Base-by-base conservation (phyloP, 1,139 yeast species). In the Blastobotrys indianensis region DNA sequence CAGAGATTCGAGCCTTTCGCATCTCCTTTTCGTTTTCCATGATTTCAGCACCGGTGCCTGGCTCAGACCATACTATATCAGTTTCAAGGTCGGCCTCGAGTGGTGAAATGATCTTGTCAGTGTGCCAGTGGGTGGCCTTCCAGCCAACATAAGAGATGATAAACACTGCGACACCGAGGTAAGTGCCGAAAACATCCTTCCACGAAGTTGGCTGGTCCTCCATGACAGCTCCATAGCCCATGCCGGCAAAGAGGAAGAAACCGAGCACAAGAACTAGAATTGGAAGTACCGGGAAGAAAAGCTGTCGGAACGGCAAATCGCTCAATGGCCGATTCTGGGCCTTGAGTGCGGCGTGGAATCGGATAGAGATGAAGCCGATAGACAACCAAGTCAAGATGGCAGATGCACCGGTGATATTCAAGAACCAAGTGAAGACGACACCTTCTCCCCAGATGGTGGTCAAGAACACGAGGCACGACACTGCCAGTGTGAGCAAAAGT, bases 311-410 rank as follows among this genome's bases (percentile, higher is more conserved):
- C 6, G 74, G 71, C 41, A 76, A 67, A 52, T 75, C 79, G 46
- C 70, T 74, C 32, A 63, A 53, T 35, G 61, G 42, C 15, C 39
- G 35, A 6, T 16, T 16, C 25, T 44, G 46, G 17, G 17, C 32
- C 32, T 44, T 61, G 68, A 75, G 68, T 8, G 80, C 80, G 57
- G 60, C 61, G 57, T 78, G 67, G 61, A 76, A 75, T 51, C 81
- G 62, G 42, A 75, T 55, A 46, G 75, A 79, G 42, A 72, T 66
- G 53, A 65, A 65, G 46, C 77, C 74, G 25, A 76, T 72, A 38
- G 72, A 66, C 36, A 69, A 72, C 80, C 81, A 77, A 15, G 76
- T 74, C 56, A 76, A 70, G 58, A 76, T 74, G 1, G 79, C 69
- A 3, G 79, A 70, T 46, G 76, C 72, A 6, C 78, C 73, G 47